phyloP scores from a whole-genome alignment of 805 yeast genomes.

The Yueomyces sp. region DNA sequence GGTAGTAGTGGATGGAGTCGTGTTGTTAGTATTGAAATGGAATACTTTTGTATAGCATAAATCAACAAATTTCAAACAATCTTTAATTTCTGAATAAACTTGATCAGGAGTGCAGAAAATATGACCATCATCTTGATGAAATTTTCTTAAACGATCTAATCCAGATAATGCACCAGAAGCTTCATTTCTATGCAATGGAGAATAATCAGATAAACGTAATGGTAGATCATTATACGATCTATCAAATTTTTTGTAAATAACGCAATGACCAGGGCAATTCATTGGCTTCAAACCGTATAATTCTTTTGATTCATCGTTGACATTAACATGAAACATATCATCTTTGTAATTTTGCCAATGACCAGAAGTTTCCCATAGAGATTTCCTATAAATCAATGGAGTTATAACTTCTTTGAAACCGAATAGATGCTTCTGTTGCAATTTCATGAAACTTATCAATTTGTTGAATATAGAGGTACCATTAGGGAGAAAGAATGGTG shows the following conservation, averaged over 20 bases:
- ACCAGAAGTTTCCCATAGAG: constrained; percentile 82
- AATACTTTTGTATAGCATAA: constrained; percentile 57
- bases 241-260: constrained; percentile 82
- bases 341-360: constrained; percentile 93
- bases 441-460: constrained; percentile 68
- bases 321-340: constrained; percentile 84
- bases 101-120: constrained; percentile 91
- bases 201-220: constrained; percentile 97
- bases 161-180: constrained; percentile 90
- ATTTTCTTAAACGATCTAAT: constrained; percentile 93
- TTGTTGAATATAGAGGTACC: constrained; percentile 81
- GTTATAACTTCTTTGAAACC: constrained; percentile 90
- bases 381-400: constrained; percentile 73
- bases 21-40: constrained; percentile 12
- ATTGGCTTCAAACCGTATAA: constrained; percentile 82
- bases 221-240: constrained; percentile 95
- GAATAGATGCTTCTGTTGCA: constrained; percentile 53
- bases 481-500: constrained; percentile 82
- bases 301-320: constrained; percentile 29
- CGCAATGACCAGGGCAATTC: constrained; percentile 89
- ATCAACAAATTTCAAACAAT: constrained; percentile 61
- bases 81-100: constrained; percentile 73
- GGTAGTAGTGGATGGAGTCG: too few relatives aligned
- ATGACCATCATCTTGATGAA: constrained; percentile 99
- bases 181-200: constrained; percentile 95